phyloP scores from a whole-genome alignment of 495 filamentous ascomycete genomes.

The Penicillium malachiteum region DNA sequence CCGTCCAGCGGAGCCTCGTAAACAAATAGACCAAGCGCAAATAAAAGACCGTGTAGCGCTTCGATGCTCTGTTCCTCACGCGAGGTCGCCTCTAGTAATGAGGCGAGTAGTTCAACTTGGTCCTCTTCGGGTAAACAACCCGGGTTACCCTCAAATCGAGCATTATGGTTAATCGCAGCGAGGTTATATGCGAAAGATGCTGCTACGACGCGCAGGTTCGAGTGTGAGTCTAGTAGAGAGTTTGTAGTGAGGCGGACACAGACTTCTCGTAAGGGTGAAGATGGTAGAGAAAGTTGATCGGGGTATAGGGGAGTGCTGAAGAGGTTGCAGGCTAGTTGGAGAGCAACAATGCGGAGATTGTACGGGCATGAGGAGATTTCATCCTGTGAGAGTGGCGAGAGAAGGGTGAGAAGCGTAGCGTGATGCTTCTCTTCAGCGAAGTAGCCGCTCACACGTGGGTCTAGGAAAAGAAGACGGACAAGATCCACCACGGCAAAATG shows the following conservation, averaged over 20 bases:
- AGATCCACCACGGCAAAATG: slow-evolving; percentile 82
- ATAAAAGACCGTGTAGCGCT: slow-evolving; percentile 66
- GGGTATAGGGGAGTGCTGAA: slow-evolving; percentile 56
- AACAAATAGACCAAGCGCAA: slow-evolving; percentile 69
- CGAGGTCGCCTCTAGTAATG: slow-evolving; percentile 70
- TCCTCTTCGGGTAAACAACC: slow-evolving; percentile 64
- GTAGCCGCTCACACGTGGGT: slow-evolving; percentile 81
- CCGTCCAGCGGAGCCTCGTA: slow-evolving; percentile 69
- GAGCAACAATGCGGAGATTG: slow-evolving; percentile 74
- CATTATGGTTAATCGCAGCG: slow-evolving; percentile 63
- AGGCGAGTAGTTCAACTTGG: slow-evolving; percentile 76
- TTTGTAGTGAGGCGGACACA: slow-evolving; percentile 48
- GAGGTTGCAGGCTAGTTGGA: slow-evolving; percentile 64
- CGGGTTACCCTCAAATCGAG: slow-evolving; percentile 54
- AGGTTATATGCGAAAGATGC: slow-evolving; percentile 84
- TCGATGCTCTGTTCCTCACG: slow-evolving; percentile 67
- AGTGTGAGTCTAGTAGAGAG: slow-evolving; percentile 54
- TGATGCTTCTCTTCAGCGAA: slow-evolving; percentile 74
- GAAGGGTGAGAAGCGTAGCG: slow-evolving; percentile 60
- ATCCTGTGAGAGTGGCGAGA: slow-evolving; percentile 54
- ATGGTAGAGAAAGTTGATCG: slow-evolving; percentile 35
- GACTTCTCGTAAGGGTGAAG: slow-evolving; percentile 33
- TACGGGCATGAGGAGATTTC: slow-evolving; percentile 62
- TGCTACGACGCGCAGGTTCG: slow-evolving; percentile 67
- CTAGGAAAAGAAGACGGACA: slow-evolving; percentile 70